A percentile compares a stretch with the other conserved stretches of the same genome.
Evolutionary conservation across 305 asterid genomes (phyloP).

Genomic region (Fraxinus floribunda): DNA sequence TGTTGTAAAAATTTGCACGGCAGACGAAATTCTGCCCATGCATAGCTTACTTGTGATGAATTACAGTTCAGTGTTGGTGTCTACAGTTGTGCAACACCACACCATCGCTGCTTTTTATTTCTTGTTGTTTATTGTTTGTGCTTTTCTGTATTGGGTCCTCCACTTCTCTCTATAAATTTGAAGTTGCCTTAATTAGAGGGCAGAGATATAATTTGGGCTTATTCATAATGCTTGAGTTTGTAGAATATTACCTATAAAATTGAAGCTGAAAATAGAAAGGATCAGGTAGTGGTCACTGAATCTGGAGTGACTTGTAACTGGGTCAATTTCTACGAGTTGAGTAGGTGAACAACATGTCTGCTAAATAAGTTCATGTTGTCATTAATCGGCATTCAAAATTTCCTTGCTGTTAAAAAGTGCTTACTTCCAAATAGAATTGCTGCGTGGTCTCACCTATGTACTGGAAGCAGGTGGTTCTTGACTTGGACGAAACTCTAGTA

Average conservation of each 20-base stretch:
- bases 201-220: neutral
- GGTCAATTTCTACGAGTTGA: neutral
- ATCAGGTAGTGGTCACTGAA: neutral
- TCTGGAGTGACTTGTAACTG: neutral
- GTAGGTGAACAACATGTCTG: neutral
- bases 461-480: constrained; percentile 65
- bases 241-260: neutral
- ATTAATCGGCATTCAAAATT: neutral
- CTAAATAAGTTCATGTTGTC: neutral
- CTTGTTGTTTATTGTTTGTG: neutral
- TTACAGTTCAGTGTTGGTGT: neutral
- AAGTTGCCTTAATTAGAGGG: neutral
- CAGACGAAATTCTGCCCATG: neutral
- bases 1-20: neutral
- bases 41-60: neutral
- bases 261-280: neutral
- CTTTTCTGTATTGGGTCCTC: neutral
- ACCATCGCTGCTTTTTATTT: neutral
- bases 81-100: neutral
- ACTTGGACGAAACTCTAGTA: constrained; percentile 75
- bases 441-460: constrained; percentile 14
- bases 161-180: neutral
- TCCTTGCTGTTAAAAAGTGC: neutral
- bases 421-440: constrained; percentile 7
- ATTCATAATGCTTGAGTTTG: neutral